These are phyloP conservation scores for Teunomyces cretensis DNA, from an alignment of 805 yeast species.

Conservation along the genomic window DNA sequence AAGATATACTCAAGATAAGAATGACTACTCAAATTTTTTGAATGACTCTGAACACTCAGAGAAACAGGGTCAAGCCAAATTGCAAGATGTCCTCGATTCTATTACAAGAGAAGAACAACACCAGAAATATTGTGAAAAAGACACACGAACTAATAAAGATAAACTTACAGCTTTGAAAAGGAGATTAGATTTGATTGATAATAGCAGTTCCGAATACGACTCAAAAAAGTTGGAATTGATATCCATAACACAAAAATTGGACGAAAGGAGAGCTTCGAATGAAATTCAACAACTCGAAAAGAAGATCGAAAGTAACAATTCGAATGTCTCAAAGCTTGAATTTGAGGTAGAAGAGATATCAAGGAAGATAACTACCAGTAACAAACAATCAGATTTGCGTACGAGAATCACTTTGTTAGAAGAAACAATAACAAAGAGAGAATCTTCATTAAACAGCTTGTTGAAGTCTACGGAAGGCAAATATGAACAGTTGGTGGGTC, in stretches of 20 bases:
- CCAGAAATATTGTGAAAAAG: constrained; percentile 39
- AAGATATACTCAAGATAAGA: not conserved
- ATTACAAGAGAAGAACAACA: constrained; percentile 45
- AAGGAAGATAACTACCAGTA: constrained; percentile 49
- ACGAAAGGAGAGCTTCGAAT: constrained; percentile 17
- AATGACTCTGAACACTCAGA: constrained; percentile 4
- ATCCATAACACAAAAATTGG: constrained; percentile 35
- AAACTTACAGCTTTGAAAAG: constrained; percentile 38
- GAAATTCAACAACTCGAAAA: constrained; percentile 25
- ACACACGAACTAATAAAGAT: constrained; percentile 31
- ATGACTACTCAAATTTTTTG: not conserved
- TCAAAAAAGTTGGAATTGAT: constrained; percentile 44
- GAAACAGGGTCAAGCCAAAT: constrained; percentile 9
- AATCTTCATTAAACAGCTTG: constrained; percentile 26
- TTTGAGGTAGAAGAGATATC: constrained; percentile 51
- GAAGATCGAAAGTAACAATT: constrained; percentile 39
- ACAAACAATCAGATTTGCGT: constrained; percentile 56
- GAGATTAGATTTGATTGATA: constrained; percentile 36
- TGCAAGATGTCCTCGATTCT: constrained; percentile 19
- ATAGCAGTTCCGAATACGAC: constrained; percentile 49
- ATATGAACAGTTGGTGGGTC: constrained; percentile 19
- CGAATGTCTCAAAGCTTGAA: constrained; percentile 30
- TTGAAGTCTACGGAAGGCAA: constrained; percentile 17
- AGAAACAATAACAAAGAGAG: constrained; percentile 37
- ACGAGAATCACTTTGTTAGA: constrained; percentile 51